Evolutionary conservation across 1,284 basidiomycete genomes (phyloP).

Genomic region (Coriolopsis trogii): DNA sequence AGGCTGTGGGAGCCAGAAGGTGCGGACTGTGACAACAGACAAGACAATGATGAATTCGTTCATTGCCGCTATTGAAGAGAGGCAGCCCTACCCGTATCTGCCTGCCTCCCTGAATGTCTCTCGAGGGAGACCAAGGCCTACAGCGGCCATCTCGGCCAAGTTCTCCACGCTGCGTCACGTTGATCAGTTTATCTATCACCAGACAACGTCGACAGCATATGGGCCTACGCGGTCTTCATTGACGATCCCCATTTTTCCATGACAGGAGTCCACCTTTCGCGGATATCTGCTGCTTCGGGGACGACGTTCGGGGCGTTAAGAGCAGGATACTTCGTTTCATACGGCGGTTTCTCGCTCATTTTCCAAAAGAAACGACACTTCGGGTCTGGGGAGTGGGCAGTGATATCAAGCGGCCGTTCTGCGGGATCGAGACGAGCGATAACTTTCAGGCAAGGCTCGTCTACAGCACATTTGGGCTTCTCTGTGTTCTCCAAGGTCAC

Average conservation of each 20-base stretch:
- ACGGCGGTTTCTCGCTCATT: slow-evolving; percentile 79
- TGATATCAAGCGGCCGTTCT: slow-evolving; percentile 83
- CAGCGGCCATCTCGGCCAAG: slow-evolving; percentile 81
- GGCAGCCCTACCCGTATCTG: slow-evolving; percentile 67
- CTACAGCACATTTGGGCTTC: slow-evolving; percentile 84
- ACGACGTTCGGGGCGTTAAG: slow-evolving; percentile 83
- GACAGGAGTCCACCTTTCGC: slow-evolving; percentile 61
- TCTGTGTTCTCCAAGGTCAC: slow-evolving; percentile 93
- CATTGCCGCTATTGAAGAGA: background rate
- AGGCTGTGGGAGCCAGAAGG: slow-evolving; percentile 88
- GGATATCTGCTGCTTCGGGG: slow-evolving; percentile 60
- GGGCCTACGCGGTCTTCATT: slow-evolving; percentile 81
- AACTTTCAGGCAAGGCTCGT: slow-evolving; percentile 73
- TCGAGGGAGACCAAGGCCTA: slow-evolving; percentile 75
- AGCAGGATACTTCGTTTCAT: slow-evolving; percentile 74
- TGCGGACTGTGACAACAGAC: slow-evolving; percentile 61
- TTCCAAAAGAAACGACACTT: slow-evolving; percentile 94
- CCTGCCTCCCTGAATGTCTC: slow-evolving; percentile 77
- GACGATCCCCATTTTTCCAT: slow-evolving; percentile 85
- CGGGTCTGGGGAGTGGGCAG: slow-evolving; percentile 80
- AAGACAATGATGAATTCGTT: background rate
- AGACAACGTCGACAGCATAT: background rate
- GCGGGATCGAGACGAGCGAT: slow-evolving; percentile 73
- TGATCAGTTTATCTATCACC: background rate
- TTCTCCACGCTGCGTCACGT: slow-evolving; percentile 65